Base-by-base conservation (phyloP, 768 basidiomycete species). In the Auriscalpium vulgare region DNA sequence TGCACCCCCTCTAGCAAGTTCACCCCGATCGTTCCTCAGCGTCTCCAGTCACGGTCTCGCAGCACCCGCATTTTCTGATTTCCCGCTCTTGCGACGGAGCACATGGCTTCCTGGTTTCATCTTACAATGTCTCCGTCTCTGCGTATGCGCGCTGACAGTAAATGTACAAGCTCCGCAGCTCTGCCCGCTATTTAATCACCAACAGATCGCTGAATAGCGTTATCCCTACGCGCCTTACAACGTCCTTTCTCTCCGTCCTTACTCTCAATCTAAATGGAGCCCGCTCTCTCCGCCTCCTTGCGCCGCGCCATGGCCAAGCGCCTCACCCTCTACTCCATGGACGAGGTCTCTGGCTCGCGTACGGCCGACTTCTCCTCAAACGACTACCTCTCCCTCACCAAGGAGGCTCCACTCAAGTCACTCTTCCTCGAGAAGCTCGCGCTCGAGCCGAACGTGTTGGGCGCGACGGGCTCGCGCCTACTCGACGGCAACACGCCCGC, bases 401-500 rank as follows among this genome's bases (percentile, higher is more conserved):
- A 65, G 2, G 72, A 73, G 46, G 40, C 58, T 0, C 50, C 56
- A 1, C 67, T 79, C 1, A 71, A 73, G 4, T 23, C 54, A 13
- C 61, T 63, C 14, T 72, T 78, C 64, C 58, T 75, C 16, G 51
- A 62, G 8, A 54, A 62, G 9, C 65, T 73, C 16, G 52, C 57
- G 5, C 45, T 35, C 1, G 58, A 51, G 13, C 62, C 56, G 35
- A 58, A 37, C 0, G 62, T 79, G 29, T 61, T 79, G 50, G 79
- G 82, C 8, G 73, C 82, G 13, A 72, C 75, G 3, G 80, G 79
- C 5, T 79, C 79, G 1, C 74, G 80, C 5, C 66, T 82, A 1
- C 65, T 75, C 5, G 76, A 74, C 55, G 69, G 67, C 1, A 80
- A 78, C 47, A 69, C 72, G 38, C 65, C 72, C 2, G 56, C 62